phyloP scores from a whole-genome alignment of 1,284 basidiomycete genomes.

The Austroboletus novae-zelandiae region DNA sequence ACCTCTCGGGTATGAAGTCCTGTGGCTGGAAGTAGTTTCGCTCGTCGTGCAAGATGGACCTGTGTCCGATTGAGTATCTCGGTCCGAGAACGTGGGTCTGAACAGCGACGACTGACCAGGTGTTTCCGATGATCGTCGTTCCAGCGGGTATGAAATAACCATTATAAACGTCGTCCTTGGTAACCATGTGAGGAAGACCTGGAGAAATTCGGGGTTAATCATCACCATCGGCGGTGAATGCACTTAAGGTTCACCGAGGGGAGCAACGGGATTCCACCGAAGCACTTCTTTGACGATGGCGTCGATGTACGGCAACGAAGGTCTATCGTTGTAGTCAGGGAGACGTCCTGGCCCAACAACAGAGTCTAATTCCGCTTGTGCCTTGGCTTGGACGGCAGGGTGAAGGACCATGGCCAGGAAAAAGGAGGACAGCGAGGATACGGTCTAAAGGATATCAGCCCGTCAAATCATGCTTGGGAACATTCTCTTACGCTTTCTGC shows the following conservation, averaged over 20 bases:
- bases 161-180: conserved; percentile 37
- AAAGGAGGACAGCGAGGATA: conserved; percentile 45
- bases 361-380: conserved; percentile 44
- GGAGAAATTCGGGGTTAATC: conserved; percentile 8
- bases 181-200: conserved; percentile 46
- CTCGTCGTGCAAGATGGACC: conserved; percentile 50
- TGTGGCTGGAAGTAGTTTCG: conserved; percentile 39
- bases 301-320: conserved; percentile 42
- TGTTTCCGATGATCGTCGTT: conserved; percentile 37
- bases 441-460: conserved; percentile 34
- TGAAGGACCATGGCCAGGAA: conserved; percentile 48
- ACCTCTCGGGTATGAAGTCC: conserved; percentile 45
- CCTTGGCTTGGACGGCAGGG: conserved; percentile 46
- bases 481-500: conserved; percentile 29
- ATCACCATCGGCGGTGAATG: conserved; percentile 13
- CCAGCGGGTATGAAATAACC: conserved; percentile 43
- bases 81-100: background rate
- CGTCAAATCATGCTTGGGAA: background rate
- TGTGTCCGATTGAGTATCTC: conserved; percentile 20
- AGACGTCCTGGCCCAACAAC: conserved; percentile 41
- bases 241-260: conserved; percentile 37
- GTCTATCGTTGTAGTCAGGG: conserved; percentile 45
- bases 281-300: conserved; percentile 50
- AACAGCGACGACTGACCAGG: conserved; percentile 34
- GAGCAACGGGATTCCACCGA: conserved; percentile 52